These are phyloP conservation scores for Colletotrichum nymphaeae DNA, from an alignment of 2,329 filamentous ascomycete genomes.

Conservation along the genomic window DNA sequence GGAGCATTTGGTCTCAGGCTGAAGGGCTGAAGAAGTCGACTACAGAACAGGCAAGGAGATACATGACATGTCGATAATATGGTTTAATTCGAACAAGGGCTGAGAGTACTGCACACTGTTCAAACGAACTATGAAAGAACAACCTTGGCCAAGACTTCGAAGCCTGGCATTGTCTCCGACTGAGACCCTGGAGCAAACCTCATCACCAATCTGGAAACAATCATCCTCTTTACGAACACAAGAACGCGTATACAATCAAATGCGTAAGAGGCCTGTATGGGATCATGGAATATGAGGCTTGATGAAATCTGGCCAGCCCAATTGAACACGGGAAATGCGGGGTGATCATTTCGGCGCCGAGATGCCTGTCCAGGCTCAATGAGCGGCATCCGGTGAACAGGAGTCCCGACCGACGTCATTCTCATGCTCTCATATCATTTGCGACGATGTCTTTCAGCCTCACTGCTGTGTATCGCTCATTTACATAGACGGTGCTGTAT, in stretches of 20 bases:
- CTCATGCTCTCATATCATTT: too few species aligned
- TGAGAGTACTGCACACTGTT: fast-evolving
- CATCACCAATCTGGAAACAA: background rate
- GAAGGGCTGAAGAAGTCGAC: background rate
- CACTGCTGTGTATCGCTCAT: too few species aligned
- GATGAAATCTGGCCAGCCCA: background rate
- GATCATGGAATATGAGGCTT: background rate
- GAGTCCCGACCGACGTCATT: too few species aligned
- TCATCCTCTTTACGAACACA: background rate
- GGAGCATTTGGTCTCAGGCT: background rate
- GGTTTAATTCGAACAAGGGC: background rate
- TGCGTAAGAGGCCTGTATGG: background rate
- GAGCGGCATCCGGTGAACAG: background rate
- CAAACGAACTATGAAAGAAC: background rate
- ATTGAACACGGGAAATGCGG: background rate
- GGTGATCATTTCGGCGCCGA: background rate
- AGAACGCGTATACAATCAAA: background rate
- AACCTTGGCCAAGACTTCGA: background rate
- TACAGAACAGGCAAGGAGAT: too few species aligned
- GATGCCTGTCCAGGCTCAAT: background rate
- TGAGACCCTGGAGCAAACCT: fast-evolving
- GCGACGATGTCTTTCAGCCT: fast-evolving
- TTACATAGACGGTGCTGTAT: too few species aligned
- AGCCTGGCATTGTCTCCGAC: background rate
- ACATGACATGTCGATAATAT: too few species aligned